phyloP scores from a whole-genome alignment of 2,329 filamentous ascomycete species.

The Neocucurbitaria cava region DNA sequence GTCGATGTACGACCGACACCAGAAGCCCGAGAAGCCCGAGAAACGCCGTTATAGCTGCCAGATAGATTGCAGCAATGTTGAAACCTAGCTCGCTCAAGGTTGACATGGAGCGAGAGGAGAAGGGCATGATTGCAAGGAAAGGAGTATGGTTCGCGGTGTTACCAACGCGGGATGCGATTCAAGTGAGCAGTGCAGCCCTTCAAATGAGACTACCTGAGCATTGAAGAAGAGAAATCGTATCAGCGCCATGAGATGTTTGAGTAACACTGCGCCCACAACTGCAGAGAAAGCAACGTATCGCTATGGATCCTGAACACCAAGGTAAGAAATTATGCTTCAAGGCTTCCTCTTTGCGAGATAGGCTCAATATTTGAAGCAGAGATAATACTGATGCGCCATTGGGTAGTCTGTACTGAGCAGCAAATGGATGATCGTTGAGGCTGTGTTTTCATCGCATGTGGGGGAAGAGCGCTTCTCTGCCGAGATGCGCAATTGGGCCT shows the following conservation, averaged over 20 bases:
- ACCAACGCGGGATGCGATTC: not conserved
- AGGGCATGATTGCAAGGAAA: not conserved
- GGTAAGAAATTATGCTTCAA: not conserved
- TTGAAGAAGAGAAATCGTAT: not conserved
- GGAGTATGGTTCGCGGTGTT: not conserved
- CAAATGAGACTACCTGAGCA: not conserved
- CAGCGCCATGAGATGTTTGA: not conserved
- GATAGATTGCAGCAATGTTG: not conserved
- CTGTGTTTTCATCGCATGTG: not conserved
- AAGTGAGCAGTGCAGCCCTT: not conserved
- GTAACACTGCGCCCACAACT: not conserved
- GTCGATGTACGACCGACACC: not conserved
- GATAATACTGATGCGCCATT: not conserved
- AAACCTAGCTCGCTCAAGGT: not conserved
- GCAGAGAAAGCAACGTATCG: not conserved
- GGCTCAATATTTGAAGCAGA: not conserved
- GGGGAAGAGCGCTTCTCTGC: not conserved
- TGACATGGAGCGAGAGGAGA: not conserved
- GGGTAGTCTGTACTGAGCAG: not conserved
- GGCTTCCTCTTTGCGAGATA: not conserved
- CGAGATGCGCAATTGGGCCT: not conserved
- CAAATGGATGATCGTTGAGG: not conserved
- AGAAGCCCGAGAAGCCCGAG: not conserved
- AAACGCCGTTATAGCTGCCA: not conserved
- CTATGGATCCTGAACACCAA: not conserved